phyloP scores from a whole-genome alignment of 495 filamentous ascomycete genomes.

The Lindgomyces ingoldianus region DNA sequence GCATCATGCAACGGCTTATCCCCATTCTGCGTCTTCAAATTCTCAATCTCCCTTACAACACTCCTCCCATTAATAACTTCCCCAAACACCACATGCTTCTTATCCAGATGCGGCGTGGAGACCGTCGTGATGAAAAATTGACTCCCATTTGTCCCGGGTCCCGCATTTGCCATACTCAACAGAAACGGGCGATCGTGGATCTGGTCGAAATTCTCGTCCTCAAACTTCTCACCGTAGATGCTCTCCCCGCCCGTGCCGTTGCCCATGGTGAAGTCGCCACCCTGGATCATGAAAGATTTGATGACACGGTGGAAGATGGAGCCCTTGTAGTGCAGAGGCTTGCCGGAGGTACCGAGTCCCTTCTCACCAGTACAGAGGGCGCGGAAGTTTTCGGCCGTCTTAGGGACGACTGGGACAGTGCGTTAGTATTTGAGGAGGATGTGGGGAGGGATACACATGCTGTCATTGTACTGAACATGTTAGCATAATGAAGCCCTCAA shows the following conservation, averaged over 20 bases:
- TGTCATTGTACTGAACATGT: slow-evolving; percentile 34
- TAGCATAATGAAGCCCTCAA: background rate
- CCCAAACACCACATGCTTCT: slow-evolving; percentile 98
- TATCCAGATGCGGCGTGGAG: slow-evolving; percentile 87
- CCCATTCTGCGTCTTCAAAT: slow-evolving; percentile 66
- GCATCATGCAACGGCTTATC: slow-evolving; percentile 80
- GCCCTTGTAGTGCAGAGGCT: slow-evolving; percentile 88
- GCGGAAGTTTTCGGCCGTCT: slow-evolving; percentile 95
- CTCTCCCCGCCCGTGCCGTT: slow-evolving; percentile 94
- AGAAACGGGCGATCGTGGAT: slow-evolving; percentile 96
- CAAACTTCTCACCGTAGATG: slow-evolving; percentile 97
- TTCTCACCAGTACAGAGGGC: slow-evolving; percentile 91
- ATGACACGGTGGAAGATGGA: slow-evolving; percentile 95
- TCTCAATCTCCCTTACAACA: slow-evolving; percentile 87
- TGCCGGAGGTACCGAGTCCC: slow-evolving; percentile 77
- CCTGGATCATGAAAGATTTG: slow-evolving; percentile 98
- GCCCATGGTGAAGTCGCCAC: slow-evolving; percentile 93
- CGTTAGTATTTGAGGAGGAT: background rate
- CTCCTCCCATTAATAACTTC: slow-evolving; percentile 92
- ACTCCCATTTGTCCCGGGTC: slow-evolving; percentile 90
- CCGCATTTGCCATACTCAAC: slow-evolving; percentile 96
- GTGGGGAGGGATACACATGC: slow-evolving; percentile 2
- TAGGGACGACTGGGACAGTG: slow-evolving; percentile 68
- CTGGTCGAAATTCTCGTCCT: slow-evolving; percentile 91
- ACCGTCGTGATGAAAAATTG: slow-evolving; percentile 99